These are phyloP conservation scores for Starmera caribaea DNA, from an alignment of 805 yeast species.

Conservation along the genomic window DNA sequence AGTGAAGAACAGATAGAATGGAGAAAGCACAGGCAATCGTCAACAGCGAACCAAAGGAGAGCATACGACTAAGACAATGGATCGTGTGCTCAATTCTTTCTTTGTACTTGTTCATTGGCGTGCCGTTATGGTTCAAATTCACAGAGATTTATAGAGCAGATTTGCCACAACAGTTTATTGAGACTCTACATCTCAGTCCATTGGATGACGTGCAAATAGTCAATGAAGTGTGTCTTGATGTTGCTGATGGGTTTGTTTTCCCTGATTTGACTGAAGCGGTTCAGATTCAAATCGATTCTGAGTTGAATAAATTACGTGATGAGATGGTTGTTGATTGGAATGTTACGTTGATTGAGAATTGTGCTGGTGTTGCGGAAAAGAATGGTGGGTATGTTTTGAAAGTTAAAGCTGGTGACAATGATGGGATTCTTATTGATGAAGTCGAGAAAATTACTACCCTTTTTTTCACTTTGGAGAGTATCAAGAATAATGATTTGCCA, in stretches of 20 bases:
- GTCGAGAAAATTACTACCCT: constrained; percentile 29
- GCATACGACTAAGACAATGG: constrained; percentile 14
- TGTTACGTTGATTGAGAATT: constrained; percentile 16
- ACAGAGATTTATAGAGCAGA: constrained; percentile 32
- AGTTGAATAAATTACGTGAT: constrained; percentile 19
- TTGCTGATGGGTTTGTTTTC: constrained; percentile 36
- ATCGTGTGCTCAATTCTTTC: constrained; percentile 11
- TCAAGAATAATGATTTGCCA: constrained; percentile 53
- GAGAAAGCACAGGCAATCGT: constrained; percentile 4
- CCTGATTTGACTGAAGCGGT: constrained; percentile 61
- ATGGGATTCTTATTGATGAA: constrained; percentile 35
- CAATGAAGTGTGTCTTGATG: constrained; percentile 33
- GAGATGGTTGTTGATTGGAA: constrained; percentile 24
- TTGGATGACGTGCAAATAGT: constrained; percentile 31
- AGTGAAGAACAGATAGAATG: not conserved
- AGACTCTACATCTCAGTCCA: constrained; percentile 25
- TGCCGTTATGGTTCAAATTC: constrained; percentile 32
- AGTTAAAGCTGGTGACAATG: constrained; percentile 29
- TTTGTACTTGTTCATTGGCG: constrained; percentile 25
- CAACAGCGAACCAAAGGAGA: constrained; percentile 12
- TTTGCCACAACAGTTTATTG: constrained; percentile 26
- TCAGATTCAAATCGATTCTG: constrained; percentile 34
- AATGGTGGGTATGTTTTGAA: constrained; percentile 25
- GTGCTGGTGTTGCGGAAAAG: constrained; percentile 10
- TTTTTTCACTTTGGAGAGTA: constrained; percentile 31